Base-by-base conservation (phyloP, 2,329 filamentous ascomycete species). In the Alternaria gaisen region DNA sequence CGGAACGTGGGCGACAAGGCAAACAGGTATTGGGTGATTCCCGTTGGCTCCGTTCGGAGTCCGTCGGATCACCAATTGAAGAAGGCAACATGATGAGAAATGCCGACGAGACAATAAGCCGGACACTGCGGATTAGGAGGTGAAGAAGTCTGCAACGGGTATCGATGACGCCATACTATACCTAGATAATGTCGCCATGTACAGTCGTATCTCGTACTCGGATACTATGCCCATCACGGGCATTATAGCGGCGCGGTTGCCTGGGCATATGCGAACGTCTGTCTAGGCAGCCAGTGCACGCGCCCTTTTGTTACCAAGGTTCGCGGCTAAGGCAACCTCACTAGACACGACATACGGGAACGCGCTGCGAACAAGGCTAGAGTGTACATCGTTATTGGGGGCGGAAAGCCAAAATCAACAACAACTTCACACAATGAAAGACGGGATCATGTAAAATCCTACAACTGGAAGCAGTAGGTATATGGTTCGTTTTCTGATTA, bases 331-430 rank as follows among this genome's bases (percentile, higher is more conserved):
- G 46, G 46, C 46, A 50, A 50, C 24, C 46, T 32, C 36, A 20
- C 46, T 50, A 50, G 46, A 32, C 20, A 50, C 5, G 22, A 38
- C 24, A 28, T 40, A 38, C 38, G 24, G 53, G 14, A 18, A 20
- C 5, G 32, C 32, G 46, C 24, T 26, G 46, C 46, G 46, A 38
- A 26, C 47, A 26, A 52, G 52, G 43, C 59, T 20, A 50, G 36
- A 22, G 22, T 24, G 5, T 26, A 18, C 30, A 50, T 50, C 22
- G 30, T 24, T 50, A n/a, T 22, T 41, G 47, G 53, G 52, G 57
- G 52, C 53, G 12, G 24, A 60, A 63, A 63, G 56, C 40, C 48
- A 63, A 63, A 53, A 14, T 14, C 32, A 36, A 38, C 32, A 34
- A 14, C 32, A 36, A 57, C 56, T 7, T 56, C 60, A 63, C 26